Conservation (phyloP, 1,284 basidiomycete genomes). For the Rhodotorula sp. region DNA sequence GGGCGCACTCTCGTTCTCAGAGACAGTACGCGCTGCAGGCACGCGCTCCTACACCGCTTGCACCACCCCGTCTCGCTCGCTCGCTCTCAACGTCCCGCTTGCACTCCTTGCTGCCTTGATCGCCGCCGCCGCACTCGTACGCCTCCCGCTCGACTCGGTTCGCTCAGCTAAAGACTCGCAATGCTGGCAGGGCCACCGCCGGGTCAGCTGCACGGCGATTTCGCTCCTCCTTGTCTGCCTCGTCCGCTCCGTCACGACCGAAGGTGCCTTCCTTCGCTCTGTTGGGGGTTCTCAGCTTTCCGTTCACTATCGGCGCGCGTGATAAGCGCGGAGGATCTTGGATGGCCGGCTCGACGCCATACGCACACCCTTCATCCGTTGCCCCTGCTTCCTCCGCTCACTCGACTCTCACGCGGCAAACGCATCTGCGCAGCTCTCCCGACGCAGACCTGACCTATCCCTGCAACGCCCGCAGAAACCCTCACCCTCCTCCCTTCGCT, state of each 20-base stretch:
- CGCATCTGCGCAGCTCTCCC: neutral
- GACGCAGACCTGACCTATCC: neutral
- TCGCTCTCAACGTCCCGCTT: neutral
- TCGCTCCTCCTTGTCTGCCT: no score
- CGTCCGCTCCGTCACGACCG: no score
- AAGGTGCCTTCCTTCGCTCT: no score
- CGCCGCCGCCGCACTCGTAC: neutral
- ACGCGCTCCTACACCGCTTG: neutral
- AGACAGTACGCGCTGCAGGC: rapidly evolving
- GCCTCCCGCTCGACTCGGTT: neutral
- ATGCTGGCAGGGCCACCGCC: no score
- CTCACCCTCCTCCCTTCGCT: neutral
- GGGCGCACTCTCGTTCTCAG: neutral
- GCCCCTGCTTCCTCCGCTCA: no score
- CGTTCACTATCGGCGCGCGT: no score
- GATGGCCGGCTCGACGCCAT: no score
- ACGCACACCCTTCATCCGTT: no score
- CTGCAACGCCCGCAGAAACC: neutral
- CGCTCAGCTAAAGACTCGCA: no score
- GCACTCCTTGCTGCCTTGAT: neutral
- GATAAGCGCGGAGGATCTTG: no score
- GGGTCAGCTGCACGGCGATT: no score
- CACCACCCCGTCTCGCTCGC: neutral
- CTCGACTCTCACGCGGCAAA: neutral
- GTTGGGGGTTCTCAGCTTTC: no score